These are phyloP conservation scores for Fusarium cicatricum DNA, from an alignment of 2,329 filamentous ascomycete species.

Conservation along the genomic window DNA sequence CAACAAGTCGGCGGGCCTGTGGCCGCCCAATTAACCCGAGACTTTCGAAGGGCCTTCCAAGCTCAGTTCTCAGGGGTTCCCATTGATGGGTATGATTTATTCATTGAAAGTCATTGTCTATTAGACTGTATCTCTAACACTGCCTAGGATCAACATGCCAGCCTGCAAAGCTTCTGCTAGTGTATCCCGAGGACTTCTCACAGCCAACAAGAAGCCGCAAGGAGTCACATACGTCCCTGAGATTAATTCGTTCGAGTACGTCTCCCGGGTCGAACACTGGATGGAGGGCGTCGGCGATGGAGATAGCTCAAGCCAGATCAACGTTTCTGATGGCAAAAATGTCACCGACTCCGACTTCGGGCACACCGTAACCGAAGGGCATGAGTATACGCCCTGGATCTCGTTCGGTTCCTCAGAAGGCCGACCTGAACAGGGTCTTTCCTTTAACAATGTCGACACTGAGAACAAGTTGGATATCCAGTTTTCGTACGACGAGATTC, in stretches of 20 bases:
- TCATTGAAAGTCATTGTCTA: too few species aligned
- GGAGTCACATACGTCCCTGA: conserved; percentile 31
- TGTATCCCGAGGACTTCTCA: conserved; percentile 17
- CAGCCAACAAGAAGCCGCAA: conserved; percentile 18
- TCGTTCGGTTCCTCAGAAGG: conserved; percentile 12
- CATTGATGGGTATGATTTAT: conserved; percentile 12
- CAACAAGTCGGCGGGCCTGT: conserved; percentile 11
- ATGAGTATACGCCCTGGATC: conserved; percentile 27
- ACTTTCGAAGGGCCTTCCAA: conserved; percentile 15
- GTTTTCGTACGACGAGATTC: conserved; percentile 33
- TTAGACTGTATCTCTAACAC: neutral
- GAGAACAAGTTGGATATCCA: conserved; percentile 25
- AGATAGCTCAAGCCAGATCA: conserved; percentile 19
- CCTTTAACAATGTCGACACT: conserved; percentile 13
- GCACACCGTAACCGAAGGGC: conserved; percentile 20
- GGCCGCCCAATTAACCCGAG: conserved; percentile 7
- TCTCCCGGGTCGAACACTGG: conserved; percentile 25
- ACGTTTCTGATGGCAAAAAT: conserved; percentile 17
- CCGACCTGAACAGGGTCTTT: conserved; percentile 4
- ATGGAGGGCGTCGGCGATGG: conserved; percentile 29
- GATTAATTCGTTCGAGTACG: conserved; percentile 20
- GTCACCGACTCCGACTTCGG: conserved; percentile 32
- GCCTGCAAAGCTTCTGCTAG: conserved; percentile 30
- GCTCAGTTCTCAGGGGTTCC: conserved; percentile 21
- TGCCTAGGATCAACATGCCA: conserved; percentile 25